Conservation (phyloP, 2,329 filamentous ascomycete species). For the Epicoccum nigrum region DNA sequence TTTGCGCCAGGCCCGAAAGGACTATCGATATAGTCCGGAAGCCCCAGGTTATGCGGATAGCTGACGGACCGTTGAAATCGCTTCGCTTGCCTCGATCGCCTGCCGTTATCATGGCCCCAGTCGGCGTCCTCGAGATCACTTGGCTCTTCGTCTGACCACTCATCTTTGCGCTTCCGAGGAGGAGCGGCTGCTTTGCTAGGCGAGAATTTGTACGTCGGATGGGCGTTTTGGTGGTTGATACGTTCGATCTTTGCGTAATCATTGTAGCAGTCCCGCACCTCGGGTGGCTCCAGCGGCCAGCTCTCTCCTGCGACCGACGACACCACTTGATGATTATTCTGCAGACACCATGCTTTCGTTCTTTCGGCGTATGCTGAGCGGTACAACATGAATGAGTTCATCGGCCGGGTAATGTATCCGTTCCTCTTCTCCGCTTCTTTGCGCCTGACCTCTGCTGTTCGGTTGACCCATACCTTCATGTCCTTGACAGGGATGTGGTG, state of each 20-base stretch:
- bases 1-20: slow-evolving; percentile 36
- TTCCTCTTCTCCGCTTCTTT: slow-evolving; percentile 73
- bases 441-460: slow-evolving; percentile 68
- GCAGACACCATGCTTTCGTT: slow-evolving; percentile 77
- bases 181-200: slow-evolving; percentile 70
- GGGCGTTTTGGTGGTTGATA: slow-evolving; percentile 81
- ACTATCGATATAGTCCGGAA: slow-evolving; percentile 35
- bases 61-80: slow-evolving; percentile 34
- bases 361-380: slow-evolving; percentile 89
- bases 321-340: slow-evolving; percentile 93
- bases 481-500: slow-evolving; percentile 70
- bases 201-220: slow-evolving; percentile 93
- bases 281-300: slow-evolving; percentile 81
- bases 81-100: slow-evolving; percentile 30
- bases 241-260: slow-evolving; percentile 80
- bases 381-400: slow-evolving; percentile 99
- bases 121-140: slow-evolving; percentile 52
- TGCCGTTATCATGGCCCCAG: slow-evolving; percentile 42
- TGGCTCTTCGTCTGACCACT: slow-evolving; percentile 46
- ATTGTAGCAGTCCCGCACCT: slow-evolving; percentile 76
- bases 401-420: slow-evolving; percentile 85
- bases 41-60: slow-evolving; percentile 33
- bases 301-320: slow-evolving; percentile 85
- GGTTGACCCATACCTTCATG: slow-evolving; percentile 80
- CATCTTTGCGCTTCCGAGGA: slow-evolving; percentile 57